Percentiles rank a stretch among this genome's conserved stretches.
Conservation (phyloP, 2,329 filamentous ascomycete species). For the Neocatenulostroma microsporum region DNA sequence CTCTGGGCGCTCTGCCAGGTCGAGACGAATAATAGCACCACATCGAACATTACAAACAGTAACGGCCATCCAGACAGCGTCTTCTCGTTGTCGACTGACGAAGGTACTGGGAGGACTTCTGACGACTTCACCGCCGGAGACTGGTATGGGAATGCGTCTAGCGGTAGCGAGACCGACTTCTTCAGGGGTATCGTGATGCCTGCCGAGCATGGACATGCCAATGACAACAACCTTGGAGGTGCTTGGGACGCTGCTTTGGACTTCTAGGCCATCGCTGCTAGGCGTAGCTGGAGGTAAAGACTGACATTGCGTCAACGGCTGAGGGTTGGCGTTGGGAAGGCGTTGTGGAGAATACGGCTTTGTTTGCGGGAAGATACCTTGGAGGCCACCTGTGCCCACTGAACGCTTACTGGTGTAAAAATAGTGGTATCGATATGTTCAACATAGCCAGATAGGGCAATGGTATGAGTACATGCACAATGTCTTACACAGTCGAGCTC, state of each 20-base stretch:
- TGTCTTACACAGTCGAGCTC: too few species aligned
- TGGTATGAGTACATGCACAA: too few species aligned
- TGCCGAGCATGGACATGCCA: conserved; percentile 6
- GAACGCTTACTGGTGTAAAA: too few species aligned
- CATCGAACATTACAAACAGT: conserved; percentile 10
- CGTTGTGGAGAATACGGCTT: too few species aligned
- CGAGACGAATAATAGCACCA: conserved; percentile 16
- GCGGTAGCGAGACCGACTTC: conserved; percentile 7
- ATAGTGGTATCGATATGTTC: too few species aligned
- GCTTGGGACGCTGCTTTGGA: conserved; percentile 10
- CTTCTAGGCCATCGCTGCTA: too few species aligned
- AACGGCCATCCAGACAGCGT: conserved; percentile 19
- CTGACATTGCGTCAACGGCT: too few species aligned
- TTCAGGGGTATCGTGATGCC: conserved; percentile 19
- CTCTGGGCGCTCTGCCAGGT: conserved; percentile 26
- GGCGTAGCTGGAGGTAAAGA: too few species aligned
- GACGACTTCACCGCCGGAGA: conserved; percentile 17
- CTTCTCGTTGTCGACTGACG: conserved; percentile 23
- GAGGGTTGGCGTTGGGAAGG: too few species aligned
- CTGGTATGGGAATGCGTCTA: conserved; percentile 14
- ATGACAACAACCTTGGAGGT: conserved; percentile 37
- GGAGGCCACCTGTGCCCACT: too few species aligned
- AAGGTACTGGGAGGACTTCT: conserved; percentile 8
- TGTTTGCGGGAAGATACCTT: too few species aligned
- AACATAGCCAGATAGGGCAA: too few species aligned